Evolutionary conservation across 306 rosid genomes (phyloP).

Genomic region (Quercus dentata): DNA sequence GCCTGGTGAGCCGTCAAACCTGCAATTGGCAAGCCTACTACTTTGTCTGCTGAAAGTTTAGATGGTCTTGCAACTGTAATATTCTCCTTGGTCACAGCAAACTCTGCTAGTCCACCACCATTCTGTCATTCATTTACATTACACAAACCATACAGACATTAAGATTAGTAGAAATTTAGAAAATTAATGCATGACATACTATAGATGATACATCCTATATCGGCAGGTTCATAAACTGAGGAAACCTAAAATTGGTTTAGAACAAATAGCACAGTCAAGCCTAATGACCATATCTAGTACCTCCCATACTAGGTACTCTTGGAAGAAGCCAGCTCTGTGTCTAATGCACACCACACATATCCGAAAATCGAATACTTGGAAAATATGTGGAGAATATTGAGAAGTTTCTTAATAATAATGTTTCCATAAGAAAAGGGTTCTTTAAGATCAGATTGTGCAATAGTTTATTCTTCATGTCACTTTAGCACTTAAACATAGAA

Average conservation of each 20-base stretch:
- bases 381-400: background rate
- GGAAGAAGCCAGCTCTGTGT: background rate
- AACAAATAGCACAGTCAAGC: background rate
- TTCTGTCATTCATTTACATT: constrained; percentile 26
- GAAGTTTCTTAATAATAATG: background rate
- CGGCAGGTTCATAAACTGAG: background rate
- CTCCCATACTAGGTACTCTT: background rate
- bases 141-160: background rate
- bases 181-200: background rate
- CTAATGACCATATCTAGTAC: background rate
- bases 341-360: background rate
- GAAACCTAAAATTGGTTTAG: background rate
- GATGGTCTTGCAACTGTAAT: constrained; percentile 47
- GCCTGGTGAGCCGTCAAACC: constrained; percentile 66
- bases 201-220: background rate
- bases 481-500: background rate
- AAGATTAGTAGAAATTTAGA: background rate
- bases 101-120: constrained; percentile 83
- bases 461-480: background rate
- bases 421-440: background rate
- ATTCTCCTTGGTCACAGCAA: constrained; percentile 44
- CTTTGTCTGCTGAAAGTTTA: constrained; percentile 50
- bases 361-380: background rate
- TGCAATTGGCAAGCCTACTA: constrained; percentile 62
- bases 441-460: background rate